phyloP scores from a whole-genome alignment of 2,329 filamentous ascomycete species.

The Xylariaceae sp. region DNA sequence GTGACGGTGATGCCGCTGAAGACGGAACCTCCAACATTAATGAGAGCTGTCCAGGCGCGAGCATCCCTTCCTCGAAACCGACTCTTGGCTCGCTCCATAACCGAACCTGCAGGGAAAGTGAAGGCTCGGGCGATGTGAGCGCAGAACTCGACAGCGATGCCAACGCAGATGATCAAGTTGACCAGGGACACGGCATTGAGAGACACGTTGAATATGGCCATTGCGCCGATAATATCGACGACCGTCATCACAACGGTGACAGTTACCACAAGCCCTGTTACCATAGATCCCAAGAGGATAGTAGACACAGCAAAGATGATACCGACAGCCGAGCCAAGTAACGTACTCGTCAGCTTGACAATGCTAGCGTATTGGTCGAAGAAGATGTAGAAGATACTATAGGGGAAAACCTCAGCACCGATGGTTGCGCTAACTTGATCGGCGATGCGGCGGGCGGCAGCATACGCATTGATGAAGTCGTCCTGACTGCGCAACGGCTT shows the following conservation, averaged over 20 bases:
- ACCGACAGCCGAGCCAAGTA: conserved; percentile 76
- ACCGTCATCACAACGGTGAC: conserved; percentile 89
- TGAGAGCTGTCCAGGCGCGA: conserved; percentile 84
- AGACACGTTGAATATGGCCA: conserved; percentile 83
- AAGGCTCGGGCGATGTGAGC: conserved; percentile 94
- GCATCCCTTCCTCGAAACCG: conserved; percentile 78
- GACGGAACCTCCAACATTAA: conserved; percentile 90
- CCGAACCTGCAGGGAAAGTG: conserved; percentile 78
- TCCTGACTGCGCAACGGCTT: conserved; percentile 79
- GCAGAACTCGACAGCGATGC: conserved; percentile 95
- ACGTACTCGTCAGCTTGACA: conserved; percentile 67
- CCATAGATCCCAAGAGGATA: conserved; percentile 73
- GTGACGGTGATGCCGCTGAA: conserved; percentile 96
- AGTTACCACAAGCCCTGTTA: conserved; percentile 77
- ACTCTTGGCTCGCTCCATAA: conserved; percentile 74
- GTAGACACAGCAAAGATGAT: conserved; percentile 80
- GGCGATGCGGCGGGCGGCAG: conserved; percentile 81
- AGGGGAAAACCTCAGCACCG: conserved; percentile 82
- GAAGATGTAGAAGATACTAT: conserved; percentile 98
- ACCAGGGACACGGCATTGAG: conserved; percentile 94
- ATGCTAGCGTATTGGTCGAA: conserved; percentile 95
- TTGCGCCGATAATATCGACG: conserved; percentile 88
- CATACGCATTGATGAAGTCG: conserved; percentile 90
- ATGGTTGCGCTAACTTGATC: conserved; percentile 66
- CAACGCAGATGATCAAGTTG: conserved; percentile 94